Evolutionary conservation across 2,329 filamentous ascomycete species (phyloP).

Genomic region (Microcyclospora tardicrescens): DNA sequence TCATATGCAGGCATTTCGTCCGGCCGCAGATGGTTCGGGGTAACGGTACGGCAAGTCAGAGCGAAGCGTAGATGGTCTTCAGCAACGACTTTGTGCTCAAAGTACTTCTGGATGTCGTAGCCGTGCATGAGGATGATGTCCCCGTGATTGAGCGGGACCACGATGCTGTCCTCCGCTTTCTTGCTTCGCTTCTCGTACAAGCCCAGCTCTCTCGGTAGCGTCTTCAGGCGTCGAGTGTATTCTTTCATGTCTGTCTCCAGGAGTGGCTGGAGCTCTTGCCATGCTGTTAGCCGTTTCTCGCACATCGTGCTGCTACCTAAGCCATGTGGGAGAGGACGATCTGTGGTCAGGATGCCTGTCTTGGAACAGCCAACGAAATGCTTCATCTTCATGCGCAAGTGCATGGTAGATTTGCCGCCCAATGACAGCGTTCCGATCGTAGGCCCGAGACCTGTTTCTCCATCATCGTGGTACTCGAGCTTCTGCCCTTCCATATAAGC

Average conservation of each 20-base stretch:
- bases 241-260: slow-evolving; percentile 7
- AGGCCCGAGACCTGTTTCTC: slow-evolving; percentile 48
- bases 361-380: slow-evolving; percentile 30
- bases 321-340: slow-evolving; percentile 15
- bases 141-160: slow-evolving; percentile 44
- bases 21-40: slow-evolving; percentile 29
- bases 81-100: slow-evolving; percentile 46
- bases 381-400: slow-evolving; percentile 42
- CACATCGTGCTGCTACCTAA: slow-evolving; percentile 15
- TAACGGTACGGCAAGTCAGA: slow-evolving; percentile 43
- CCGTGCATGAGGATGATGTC: slow-evolving; percentile 55
- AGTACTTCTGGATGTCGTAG: slow-evolving; percentile 42
- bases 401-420: slow-evolving; percentile 46
- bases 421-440: slow-evolving; percentile 50
- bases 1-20: slow-evolving; percentile 27
- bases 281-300: slow-evolving; percentile 21
- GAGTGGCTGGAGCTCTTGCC: slow-evolving; percentile 17
- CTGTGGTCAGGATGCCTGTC: slow-evolving; percentile 21
- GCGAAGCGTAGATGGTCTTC: slow-evolving; percentile 42
- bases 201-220: slow-evolving; percentile 26
- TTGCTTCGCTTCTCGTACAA: slow-evolving; percentile 20
- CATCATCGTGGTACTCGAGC: slow-evolving; percentile 56
- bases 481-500: slow-evolving; percentile 49
- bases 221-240: slow-evolving; percentile 18
- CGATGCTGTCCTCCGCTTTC: slow-evolving; percentile 26